Evolutionary conservation across 108 stramenopile genomes (phyloP).

Genomic region (Mayamaea pseudoterrestris): DNA sequence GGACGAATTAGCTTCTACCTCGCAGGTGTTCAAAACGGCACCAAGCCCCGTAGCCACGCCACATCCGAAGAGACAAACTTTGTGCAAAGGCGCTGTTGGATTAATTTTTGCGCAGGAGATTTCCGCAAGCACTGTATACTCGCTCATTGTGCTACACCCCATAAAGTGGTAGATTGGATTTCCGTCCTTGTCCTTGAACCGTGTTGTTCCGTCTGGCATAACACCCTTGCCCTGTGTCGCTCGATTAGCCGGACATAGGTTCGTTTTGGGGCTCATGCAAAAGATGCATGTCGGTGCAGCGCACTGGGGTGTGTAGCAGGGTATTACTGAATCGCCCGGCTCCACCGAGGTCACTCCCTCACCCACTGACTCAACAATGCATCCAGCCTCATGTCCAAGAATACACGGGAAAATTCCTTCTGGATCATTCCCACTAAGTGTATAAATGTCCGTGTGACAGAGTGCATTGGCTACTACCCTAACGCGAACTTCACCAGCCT

Average conservation of each 20-base stretch:
- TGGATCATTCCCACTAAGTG: conserved; percentile 83
- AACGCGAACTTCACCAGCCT: conserved; percentile 67
- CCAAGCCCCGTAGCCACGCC: conserved; percentile 77
- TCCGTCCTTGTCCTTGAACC: conserved; percentile 76
- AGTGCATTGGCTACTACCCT: conserved; percentile 86
- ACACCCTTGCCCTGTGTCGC: conserved; percentile 76
- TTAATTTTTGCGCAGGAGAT: conserved; percentile 77
- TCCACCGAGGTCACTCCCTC: conserved; percentile 80
- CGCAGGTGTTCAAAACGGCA: conserved; percentile 73
- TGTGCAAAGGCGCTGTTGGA: conserved; percentile 58
- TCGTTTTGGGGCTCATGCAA: conserved; percentile 78
- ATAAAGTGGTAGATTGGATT: conserved; percentile 90
- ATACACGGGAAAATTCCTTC: conserved; percentile 87
- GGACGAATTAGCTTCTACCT: conserved; percentile 48
- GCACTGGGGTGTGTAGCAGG: conserved; percentile 29
- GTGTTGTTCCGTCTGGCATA: conserved; percentile 82
- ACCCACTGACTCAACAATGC: conserved; percentile 84
- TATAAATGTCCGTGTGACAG: conserved; percentile 91
- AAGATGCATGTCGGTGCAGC: conserved; percentile 58
- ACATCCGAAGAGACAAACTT: conserved; percentile 83
- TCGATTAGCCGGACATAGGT: conserved; percentile 81
- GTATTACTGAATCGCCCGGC: conserved; percentile 79
- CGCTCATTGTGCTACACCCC: conserved; percentile 91
- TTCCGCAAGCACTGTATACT: conserved; percentile 87
- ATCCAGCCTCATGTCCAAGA: conserved; percentile 69